Evolutionary conservation across 345 rosid species (phyloP).

Genomic region (Bruguiera sexangula): DNA sequence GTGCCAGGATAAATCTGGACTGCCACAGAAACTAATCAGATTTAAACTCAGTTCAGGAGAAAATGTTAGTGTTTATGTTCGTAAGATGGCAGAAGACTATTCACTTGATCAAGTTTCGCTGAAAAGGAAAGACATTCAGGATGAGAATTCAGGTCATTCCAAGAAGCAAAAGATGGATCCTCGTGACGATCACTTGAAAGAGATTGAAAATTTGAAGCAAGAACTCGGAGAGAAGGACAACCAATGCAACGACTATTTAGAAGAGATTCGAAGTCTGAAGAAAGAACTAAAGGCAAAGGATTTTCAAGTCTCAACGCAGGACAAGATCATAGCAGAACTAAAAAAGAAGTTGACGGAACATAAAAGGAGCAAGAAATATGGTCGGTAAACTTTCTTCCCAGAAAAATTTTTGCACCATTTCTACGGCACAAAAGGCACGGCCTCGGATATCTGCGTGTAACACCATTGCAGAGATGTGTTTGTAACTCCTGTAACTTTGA

Average conservation of each 20-base stretch:
- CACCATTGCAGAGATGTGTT: background rate
- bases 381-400: background rate
- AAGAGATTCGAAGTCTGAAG: conserved; percentile 51
- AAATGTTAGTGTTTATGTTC: conserved; percentile 43
- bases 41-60: conserved; percentile 36
- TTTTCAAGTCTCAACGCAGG: conserved; percentile 33
- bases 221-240: conserved; percentile 23
- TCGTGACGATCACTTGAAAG: conserved; percentile 25
- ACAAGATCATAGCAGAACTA: conserved; percentile 47
- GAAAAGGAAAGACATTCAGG: conserved; percentile 42
- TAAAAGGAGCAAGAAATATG: conserved; percentile 9
- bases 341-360: conserved; percentile 23
- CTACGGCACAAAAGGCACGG: background rate
- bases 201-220: conserved; percentile 50
- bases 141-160: conserved; percentile 22
- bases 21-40: conserved; percentile 50
- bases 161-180: conserved; percentile 35
- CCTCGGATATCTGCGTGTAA: background rate
- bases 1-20: conserved; percentile 62
- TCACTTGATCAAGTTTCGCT: conserved; percentile 8
- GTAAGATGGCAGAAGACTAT: conserved; percentile 45
- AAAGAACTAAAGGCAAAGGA: conserved; percentile 46
- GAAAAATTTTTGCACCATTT: background rate
- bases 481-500: background rate
- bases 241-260: conserved; percentile 13